Conservation (phyloP, 441 rosid species). For the Capsella rubella region DNA sequence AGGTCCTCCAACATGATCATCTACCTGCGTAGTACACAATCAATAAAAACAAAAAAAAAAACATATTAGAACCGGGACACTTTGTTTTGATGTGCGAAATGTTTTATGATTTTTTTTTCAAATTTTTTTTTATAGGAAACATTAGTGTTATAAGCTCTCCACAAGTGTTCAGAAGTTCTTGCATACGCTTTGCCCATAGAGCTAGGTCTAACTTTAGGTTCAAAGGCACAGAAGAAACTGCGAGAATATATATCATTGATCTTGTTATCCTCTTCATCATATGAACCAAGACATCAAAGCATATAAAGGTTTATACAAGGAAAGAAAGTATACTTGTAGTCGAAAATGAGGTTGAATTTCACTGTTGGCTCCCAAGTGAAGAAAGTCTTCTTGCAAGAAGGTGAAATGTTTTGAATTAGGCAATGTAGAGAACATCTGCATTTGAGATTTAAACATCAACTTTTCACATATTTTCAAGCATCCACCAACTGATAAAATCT, state of each 20-base stretch:
- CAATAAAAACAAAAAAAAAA: not conserved
- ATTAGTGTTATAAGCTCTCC: constrained; percentile 89
- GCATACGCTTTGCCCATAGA: constrained; percentile 68
- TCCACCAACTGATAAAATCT: not conserved
- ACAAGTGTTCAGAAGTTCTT: constrained; percentile 61
- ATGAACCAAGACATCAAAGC: not conserved
- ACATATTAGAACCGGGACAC: not conserved
- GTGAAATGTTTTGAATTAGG: constrained; percentile 61
- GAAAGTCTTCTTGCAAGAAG: constrained; percentile 76
- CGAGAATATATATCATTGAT: constrained; percentile 9
- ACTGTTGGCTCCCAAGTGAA: constrained; percentile 78
- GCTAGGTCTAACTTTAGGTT: constrained; percentile 59
- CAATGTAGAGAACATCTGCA: constrained; percentile 65
- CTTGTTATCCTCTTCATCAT: not conserved
- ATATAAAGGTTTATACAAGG: not conserved
- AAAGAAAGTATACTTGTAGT: constrained; percentile 66
- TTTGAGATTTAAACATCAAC: constrained; percentile 11
- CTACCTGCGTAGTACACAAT: constrained; percentile 55
- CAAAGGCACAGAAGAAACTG: constrained; percentile 94
- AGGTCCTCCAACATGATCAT: constrained; percentile 70
- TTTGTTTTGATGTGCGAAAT: not conserved
- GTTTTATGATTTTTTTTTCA: not conserved
- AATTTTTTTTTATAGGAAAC: constrained; percentile 58
- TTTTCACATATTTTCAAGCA: not conserved
- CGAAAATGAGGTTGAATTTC: constrained; percentile 75